Evolutionary conservation across 1,139 yeast genomes (phyloP).

Genomic region (Groenewaldozyma sp.): DNA sequence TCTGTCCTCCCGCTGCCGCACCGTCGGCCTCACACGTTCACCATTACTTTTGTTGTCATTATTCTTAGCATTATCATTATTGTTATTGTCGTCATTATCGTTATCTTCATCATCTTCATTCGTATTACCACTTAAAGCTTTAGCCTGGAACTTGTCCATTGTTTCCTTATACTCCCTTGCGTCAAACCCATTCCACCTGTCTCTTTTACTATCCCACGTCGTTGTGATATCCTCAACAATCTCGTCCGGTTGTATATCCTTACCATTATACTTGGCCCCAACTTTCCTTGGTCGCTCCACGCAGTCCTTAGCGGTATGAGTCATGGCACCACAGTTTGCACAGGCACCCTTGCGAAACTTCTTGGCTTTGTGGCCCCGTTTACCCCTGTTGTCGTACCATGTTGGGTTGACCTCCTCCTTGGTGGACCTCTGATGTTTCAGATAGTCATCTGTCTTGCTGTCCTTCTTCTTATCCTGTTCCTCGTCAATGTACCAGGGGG

Average conservation of each 20-base stretch:
- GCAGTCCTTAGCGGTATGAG: slow-evolving; percentile 41
- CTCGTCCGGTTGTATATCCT: slow-evolving; percentile 25
- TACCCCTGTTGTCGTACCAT: slow-evolving; percentile 29
- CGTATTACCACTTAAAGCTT: too few species aligned
- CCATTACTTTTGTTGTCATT: neutral
- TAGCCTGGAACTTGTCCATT: slow-evolving; percentile 37
- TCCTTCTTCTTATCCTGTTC: too few species aligned
- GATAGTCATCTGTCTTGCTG: slow-evolving; percentile 29
- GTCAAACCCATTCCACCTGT: slow-evolving; percentile 71
- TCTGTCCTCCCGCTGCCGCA: slow-evolving; percentile 38
- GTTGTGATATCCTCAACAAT: slow-evolving; percentile 27
- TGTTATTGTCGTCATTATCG: slow-evolving; percentile 6
- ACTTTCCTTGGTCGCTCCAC: slow-evolving; percentile 40
- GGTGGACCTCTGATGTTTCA: slow-evolving; percentile 43
- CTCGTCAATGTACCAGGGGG: slow-evolving; percentile 42
- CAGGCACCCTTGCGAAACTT: slow-evolving; percentile 37
- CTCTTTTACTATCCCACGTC: slow-evolving; percentile 57
- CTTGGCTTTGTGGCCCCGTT: slow-evolving; percentile 24
- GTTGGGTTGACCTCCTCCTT: slow-evolving; percentile 20
- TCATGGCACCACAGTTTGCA: slow-evolving; percentile 43
- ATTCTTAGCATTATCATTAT: slow-evolving; percentile 9
- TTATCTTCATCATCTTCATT: slow-evolving; percentile 15
- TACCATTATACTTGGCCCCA: slow-evolving; percentile 31
- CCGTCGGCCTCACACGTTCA: slow-evolving; percentile 7
- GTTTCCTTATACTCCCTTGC: slow-evolving; percentile 48